Conservation (phyloP, 345 rosid species). For the Fremontodendron californicum region DNA sequence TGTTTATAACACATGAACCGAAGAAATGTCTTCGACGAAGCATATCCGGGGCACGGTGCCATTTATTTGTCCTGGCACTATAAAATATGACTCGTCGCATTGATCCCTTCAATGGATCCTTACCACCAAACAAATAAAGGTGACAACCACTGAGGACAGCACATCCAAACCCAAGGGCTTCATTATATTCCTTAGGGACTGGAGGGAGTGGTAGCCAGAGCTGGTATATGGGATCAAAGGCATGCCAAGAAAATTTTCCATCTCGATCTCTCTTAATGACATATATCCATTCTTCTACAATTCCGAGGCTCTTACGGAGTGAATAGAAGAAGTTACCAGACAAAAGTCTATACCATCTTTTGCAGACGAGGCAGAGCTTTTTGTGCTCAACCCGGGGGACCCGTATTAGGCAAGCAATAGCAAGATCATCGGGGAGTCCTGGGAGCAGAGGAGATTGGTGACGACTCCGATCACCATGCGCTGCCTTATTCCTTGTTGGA, state of each 20-base stretch:
- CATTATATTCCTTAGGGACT: slow-evolving; percentile 66
- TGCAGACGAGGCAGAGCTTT: slow-evolving; percentile 67
- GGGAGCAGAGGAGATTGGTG: slow-evolving; percentile 69
- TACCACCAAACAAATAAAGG: slow-evolving; percentile 75
- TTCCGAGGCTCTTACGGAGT: slow-evolving; percentile 56
- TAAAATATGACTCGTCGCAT: slow-evolving; percentile 70
- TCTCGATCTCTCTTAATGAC: slow-evolving; percentile 67
- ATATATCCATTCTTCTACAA: slow-evolving; percentile 72
- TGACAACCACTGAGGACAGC: slow-evolving; percentile 73
- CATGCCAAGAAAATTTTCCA: slow-evolving; percentile 75
- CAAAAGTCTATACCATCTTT: slow-evolving; percentile 65
- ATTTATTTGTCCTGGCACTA: slow-evolving; percentile 65
- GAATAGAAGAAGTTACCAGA: slow-evolving; percentile 67
- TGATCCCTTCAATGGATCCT: slow-evolving; percentile 62
- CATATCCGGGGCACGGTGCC: slow-evolving; percentile 82
- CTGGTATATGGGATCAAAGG: slow-evolving; percentile 69
- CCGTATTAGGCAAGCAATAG: slow-evolving; percentile 66
- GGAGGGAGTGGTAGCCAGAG: slow-evolving; percentile 81
- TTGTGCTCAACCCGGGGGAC: slow-evolving; percentile 63
- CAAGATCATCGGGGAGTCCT: slow-evolving; percentile 76
- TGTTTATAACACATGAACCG: slow-evolving; percentile 75
- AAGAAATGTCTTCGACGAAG: slow-evolving; percentile 63
- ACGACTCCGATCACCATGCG: slow-evolving; percentile 54
- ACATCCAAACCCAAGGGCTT: slow-evolving; percentile 70
- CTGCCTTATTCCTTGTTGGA: slow-evolving; percentile 52